Evolutionary conservation across 805 yeast species (phyloP).

Genomic region (Candida qinlingensis): DNA sequence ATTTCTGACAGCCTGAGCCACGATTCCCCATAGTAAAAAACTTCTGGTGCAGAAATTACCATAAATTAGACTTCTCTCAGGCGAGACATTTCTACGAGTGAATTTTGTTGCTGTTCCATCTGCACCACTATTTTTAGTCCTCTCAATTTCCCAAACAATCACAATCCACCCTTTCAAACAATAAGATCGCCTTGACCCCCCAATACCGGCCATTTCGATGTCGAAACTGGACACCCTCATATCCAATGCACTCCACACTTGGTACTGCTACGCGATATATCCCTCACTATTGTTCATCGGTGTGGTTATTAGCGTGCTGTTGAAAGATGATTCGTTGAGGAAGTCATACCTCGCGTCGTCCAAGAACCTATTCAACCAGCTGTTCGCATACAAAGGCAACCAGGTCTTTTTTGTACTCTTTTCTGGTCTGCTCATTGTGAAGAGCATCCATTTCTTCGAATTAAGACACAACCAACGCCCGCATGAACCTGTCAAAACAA

Average conservation of each 20-base stretch:
- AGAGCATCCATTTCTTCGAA: neutral
- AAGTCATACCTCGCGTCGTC: slow-evolving; percentile 16
- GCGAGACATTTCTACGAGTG: too few relatives aligned
- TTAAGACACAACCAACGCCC: neutral
- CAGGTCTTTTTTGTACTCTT: slow-evolving; percentile 22
- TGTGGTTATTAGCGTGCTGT: neutral
- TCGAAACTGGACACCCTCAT: neutral
- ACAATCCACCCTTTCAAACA: too few relatives aligned
- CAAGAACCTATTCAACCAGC: slow-evolving; percentile 24
- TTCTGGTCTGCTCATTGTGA: slow-evolving; percentile 13
- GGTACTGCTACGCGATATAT: slow-evolving; percentile 5
- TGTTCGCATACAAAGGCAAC: slow-evolving; percentile 35
- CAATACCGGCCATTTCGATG: neutral
- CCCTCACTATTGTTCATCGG: slow-evolving; percentile 7
- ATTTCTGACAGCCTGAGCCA: too few relatives aligned
- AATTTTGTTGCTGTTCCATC: too few relatives aligned
- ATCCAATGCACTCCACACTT: neutral
- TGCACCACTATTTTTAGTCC: too few relatives aligned
- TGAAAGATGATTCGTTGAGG: neutral
- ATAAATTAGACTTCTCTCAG: too few relatives aligned
- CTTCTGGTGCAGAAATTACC: too few relatives aligned
- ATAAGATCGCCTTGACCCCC: too few relatives aligned
- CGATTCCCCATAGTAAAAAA: too few relatives aligned
- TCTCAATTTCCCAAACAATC: too few relatives aligned
- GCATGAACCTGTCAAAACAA: neutral